These are phyloP conservation scores for Lablab purpureus DNA, from an alignment of 306 rosid species.

Conservation along the genomic window DNA sequence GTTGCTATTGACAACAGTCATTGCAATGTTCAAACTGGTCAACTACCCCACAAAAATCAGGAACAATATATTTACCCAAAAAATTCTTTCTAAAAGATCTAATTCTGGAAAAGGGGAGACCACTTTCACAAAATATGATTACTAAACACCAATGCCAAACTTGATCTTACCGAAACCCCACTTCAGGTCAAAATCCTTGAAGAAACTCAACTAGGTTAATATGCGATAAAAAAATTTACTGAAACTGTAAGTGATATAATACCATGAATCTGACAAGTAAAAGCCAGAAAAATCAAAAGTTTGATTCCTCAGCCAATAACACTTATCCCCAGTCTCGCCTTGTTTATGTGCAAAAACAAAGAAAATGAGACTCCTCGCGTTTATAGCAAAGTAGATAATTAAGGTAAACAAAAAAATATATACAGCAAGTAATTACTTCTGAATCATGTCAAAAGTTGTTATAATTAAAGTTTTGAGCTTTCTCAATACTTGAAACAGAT, in stretches of 20 bases:
- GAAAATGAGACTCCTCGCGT: conserved; percentile 24
- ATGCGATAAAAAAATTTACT: conserved; percentile 31
- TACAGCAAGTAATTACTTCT: not conserved
- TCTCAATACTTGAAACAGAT: too few species aligned
- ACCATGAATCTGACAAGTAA: conserved; percentile 29
- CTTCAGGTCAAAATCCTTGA: conserved; percentile 44
- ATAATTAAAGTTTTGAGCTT: too few species aligned
- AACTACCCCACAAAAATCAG: conserved; percentile 28
- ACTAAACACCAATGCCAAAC: conserved; percentile 32
- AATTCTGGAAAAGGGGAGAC: not conserved
- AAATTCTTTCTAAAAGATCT: conserved; percentile 20
- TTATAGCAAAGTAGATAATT: not conserved
- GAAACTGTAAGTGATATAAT: conserved; percentile 34
- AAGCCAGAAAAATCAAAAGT: conserved; percentile 9
- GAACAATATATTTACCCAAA: conserved; percentile 37
- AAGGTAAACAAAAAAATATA: too few species aligned
- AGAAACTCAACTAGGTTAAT: conserved; percentile 29
- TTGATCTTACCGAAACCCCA: conserved; percentile 40
- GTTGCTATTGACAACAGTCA: conserved; percentile 76
- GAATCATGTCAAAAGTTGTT: too few species aligned
- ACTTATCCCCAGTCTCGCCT: conserved; percentile 35
- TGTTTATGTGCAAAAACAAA: conserved; percentile 55
- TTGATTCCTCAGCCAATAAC: conserved; percentile 41
- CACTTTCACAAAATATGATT: conserved; percentile 31
- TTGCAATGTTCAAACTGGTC: conserved; percentile 51